phyloP scores from a whole-genome alignment of 2,329 filamentous ascomycete genomes.

The Monosporascus sp. region DNA sequence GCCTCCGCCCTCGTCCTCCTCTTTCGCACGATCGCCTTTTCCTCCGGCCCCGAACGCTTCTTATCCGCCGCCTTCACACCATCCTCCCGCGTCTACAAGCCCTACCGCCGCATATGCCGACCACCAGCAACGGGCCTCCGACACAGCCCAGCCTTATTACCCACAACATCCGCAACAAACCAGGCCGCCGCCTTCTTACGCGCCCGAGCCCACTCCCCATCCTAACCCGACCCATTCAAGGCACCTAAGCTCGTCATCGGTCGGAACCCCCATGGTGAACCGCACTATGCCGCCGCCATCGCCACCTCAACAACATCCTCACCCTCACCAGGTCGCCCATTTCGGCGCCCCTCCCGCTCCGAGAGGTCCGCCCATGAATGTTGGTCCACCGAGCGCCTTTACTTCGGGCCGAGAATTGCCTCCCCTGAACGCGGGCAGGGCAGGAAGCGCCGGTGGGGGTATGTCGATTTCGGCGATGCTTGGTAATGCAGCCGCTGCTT shows the following conservation, averaged over 20 bases:
- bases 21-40: slow-evolving; percentile 11
- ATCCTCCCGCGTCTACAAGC: slow-evolving; percentile 19
- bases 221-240: slow-evolving; percentile 23
- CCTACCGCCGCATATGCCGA: slow-evolving; percentile 19
- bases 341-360: slow-evolving; percentile 22
- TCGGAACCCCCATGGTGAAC: slow-evolving; percentile 18
- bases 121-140: slow-evolving; percentile 25
- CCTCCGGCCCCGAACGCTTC: slow-evolving; percentile 5
- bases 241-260: slow-evolving; percentile 28
- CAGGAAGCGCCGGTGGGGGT: slow-evolving; percentile 44
- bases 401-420: slow-evolving; percentile 26
- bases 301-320: slow-evolving; percentile 19
- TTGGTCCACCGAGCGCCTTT: slow-evolving; percentile 25
- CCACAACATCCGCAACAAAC: slow-evolving; percentile 22
- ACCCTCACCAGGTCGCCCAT: slow-evolving; percentile 24
- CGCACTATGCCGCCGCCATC: slow-evolving; percentile 27
- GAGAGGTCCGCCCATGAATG: slow-evolving; percentile 23
- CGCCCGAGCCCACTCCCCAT: slow-evolving; percentile 23
- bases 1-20: neutral
- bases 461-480: slow-evolving; percentile 61
- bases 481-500: slow-evolving; percentile 39
- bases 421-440: slow-evolving; percentile 36
- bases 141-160: slow-evolving; percentile 22
- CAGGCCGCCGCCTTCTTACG: slow-evolving; percentile 19
- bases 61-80: slow-evolving; percentile 23